Percentiles rank a stretch among this genome's conserved stretches.
phyloP scores from a whole-genome alignment of 768 basidiomycete species.

The Mycena metata region DNA sequence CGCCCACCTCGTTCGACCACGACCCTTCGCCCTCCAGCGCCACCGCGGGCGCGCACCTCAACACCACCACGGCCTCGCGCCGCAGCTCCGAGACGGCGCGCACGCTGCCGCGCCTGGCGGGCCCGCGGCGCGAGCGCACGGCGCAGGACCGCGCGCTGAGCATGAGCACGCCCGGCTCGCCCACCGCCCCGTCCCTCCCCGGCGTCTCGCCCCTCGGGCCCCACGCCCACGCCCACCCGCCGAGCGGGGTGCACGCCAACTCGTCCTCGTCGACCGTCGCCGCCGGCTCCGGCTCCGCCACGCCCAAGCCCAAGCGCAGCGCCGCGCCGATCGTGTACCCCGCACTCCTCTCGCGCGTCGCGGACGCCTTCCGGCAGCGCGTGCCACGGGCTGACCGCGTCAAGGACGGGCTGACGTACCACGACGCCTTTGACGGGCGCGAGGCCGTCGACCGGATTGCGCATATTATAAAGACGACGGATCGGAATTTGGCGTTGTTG shows the following conservation, averaged over 20 bases:
- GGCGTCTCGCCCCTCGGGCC: slow-evolving; percentile 43
- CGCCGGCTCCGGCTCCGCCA: slow-evolving; percentile 39
- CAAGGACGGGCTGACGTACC: slow-evolving; percentile 97
- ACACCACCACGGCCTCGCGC: slow-evolving; percentile 53
- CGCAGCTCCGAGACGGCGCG: slow-evolving; percentile 81
- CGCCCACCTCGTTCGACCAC: slow-evolving; percentile 59
- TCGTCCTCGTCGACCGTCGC: slow-evolving; percentile 25
- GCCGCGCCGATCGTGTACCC: slow-evolving; percentile 90
- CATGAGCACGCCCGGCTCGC: slow-evolving; percentile 67
- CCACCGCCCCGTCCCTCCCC: slow-evolving; percentile 55
- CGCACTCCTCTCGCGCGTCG: slow-evolving; percentile 94
- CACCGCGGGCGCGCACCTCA: slow-evolving; percentile 40
- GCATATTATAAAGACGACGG: slow-evolving; percentile 98
- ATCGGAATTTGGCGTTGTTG: slow-evolving; percentile 93
- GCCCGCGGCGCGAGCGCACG: slow-evolving; percentile 70
- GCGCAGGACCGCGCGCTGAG: slow-evolving; percentile 82
- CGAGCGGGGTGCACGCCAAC: slow-evolving; percentile 27
- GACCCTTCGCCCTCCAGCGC: slow-evolving; percentile 46
- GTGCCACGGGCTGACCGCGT: slow-evolving; percentile 81
- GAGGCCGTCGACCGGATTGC: slow-evolving; percentile 98
- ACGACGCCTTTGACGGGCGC: slow-evolving; percentile 95
- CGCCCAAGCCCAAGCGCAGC: slow-evolving; percentile 55
- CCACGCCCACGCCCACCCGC: neutral
- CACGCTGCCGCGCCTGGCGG: slow-evolving; percentile 65
- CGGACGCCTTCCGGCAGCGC: slow-evolving; percentile 92